Percentiles rank a stretch among this genome's conserved stretches.
phyloP scores from a whole-genome alignment of 2,329 filamentous ascomycete species.

The Knufia fluminis region DNA sequence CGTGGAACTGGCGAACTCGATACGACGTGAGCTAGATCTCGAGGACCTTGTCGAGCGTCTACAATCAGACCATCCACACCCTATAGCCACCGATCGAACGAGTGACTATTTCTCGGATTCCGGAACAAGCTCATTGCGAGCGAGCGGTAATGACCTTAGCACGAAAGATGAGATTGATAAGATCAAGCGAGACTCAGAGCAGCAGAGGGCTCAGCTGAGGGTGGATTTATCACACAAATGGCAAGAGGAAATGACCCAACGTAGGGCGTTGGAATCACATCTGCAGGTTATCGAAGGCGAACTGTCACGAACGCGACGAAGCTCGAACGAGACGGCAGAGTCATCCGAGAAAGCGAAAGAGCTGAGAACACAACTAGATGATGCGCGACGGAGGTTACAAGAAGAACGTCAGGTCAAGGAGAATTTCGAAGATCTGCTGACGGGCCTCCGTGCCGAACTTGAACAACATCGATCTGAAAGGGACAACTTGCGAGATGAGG shows the following conservation, averaged over 20 bases:
- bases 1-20: constrained; percentile 82
- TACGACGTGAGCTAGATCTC: constrained; percentile 88
- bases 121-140: constrained; percentile 74
- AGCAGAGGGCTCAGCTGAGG: constrained; percentile 79
- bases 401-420: constrained; percentile 83
- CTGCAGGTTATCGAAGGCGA: constrained; percentile 74
- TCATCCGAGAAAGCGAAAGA: constrained; percentile 57
- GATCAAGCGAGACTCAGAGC: constrained; percentile 73
- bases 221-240: constrained; percentile 77
- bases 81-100: constrained; percentile 47
- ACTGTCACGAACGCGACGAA: constrained; percentile 44
- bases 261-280: constrained; percentile 71
- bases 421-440: constrained; percentile 86
- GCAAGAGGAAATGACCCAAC: constrained; percentile 70
- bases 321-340: constrained; percentile 40
- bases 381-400: constrained; percentile 67
- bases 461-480: constrained; percentile 76
- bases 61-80: constrained; percentile 61
- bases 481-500: constrained; percentile 82
- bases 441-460: constrained; percentile 73
- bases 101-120: constrained; percentile 99
- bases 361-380: constrained; percentile 70
- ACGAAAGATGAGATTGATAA: constrained; percentile 66
- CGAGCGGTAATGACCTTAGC: constrained; percentile 51
- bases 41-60: constrained; percentile 87